Evolutionary conservation across 1,139 yeast species (phyloP).

Genomic region (Arxiozyma slooffiae): DNA sequence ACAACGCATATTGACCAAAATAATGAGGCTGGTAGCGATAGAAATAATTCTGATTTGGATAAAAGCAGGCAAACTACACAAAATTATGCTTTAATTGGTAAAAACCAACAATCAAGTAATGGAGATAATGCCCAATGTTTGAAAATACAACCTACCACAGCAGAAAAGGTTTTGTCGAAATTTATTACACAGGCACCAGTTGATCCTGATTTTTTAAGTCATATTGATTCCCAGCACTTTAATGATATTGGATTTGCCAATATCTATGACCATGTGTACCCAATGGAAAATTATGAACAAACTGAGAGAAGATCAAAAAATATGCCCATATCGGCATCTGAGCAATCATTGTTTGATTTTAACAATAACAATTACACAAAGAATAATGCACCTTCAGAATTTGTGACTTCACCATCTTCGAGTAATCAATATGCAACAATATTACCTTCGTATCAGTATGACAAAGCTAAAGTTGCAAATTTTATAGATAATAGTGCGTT

Average conservation of each 20-base stretch:
- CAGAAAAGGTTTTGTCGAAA: conserved; percentile 32
- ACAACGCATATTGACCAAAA: background rate
- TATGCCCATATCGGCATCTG: background rate
- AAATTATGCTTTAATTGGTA: background rate
- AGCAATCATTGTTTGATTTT: background rate
- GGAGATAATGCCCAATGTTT: background rate
- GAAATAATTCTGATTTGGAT: background rate
- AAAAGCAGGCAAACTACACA: background rate
- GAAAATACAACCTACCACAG: background rate
- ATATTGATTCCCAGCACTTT: conserved; percentile 30
- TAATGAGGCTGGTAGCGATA: background rate
- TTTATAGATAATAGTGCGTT: background rate
- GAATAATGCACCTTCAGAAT: background rate
- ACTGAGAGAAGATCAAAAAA: background rate
- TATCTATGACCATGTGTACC: background rate
- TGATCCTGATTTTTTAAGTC: conserved; percentile 27
- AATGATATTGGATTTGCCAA: conserved; percentile 49
- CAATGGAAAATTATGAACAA: background rate
- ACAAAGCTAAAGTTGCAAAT: background rate
- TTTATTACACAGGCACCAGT: conserved; percentile 40
- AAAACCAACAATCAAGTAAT: background rate
- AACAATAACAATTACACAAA: background rate
- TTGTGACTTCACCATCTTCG: background rate
- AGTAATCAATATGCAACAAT: background rate
- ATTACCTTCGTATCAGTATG: background rate